These are phyloP conservation scores for Phragmites australis DNA, from an alignment of 176 grass and related monocot genomes.

Conservation along the genomic window DNA sequence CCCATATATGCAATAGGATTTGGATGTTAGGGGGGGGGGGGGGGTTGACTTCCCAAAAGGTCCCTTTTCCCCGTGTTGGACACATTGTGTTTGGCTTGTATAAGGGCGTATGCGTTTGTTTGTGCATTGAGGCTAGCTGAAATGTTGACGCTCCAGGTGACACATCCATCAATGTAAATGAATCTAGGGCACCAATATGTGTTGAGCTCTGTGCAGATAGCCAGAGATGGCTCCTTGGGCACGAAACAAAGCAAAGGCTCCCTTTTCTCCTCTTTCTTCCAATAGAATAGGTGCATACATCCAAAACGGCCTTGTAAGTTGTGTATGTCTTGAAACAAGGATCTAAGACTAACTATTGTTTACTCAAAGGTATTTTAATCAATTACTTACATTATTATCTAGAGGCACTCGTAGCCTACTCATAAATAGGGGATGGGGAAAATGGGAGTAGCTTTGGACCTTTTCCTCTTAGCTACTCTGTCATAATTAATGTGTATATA, in stretches of 20 bases:
- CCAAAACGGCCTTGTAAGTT: slow-evolving; percentile 54
- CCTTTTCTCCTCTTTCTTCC: slow-evolving; percentile 41
- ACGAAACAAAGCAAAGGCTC: slow-evolving; percentile 48
- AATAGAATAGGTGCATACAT: slow-evolving; percentile 46
- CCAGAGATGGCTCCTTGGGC: slow-evolving; percentile 47
- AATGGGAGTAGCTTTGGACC: slow-evolving; percentile 42
- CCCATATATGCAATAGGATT: neutral
- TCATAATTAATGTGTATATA: slow-evolving; percentile 32
- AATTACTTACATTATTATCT: slow-evolving; percentile 25
- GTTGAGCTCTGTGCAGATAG: slow-evolving; percentile 55
- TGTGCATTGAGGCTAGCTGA: slow-evolving; percentile 20
- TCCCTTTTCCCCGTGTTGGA: neutral
- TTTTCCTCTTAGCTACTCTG: slow-evolving; percentile 53
- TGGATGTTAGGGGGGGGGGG: neutral
- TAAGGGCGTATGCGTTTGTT: slow-evolving; percentile 7
- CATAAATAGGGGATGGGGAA: slow-evolving; percentile 28
- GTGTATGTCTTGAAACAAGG: slow-evolving; percentile 59
- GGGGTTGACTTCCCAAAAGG: neutral
- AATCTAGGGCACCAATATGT: slow-evolving; percentile 43
- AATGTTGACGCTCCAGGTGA: slow-evolving; percentile 54
- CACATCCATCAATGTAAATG: slow-evolving; percentile 56
- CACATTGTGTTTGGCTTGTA: slow-evolving; percentile 26
- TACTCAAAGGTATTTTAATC: slow-evolving; percentile 23
- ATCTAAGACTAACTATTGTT: slow-evolving; percentile 42
- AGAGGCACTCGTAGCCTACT: slow-evolving; percentile 27